Evolutionary conservation across 345 rosid species (phyloP), one percentile per base, ranked within the genome.

Genomic region (Citrus unshiu): DNA sequence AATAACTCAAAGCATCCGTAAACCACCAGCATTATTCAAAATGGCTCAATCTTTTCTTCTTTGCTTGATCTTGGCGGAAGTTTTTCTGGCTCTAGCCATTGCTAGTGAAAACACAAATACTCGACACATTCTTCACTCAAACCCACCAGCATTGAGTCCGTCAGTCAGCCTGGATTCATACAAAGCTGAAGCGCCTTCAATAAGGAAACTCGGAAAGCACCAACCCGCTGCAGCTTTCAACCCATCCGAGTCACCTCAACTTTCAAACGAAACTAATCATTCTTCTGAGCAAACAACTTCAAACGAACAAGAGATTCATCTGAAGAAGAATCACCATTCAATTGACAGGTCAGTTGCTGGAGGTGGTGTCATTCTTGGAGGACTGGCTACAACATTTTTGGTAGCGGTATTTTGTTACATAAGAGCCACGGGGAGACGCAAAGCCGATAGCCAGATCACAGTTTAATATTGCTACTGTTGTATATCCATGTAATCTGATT

Each of bases 311-410:
- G 63, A 25, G 21, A 56, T 73, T 62, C 80, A 70, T 35, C 61
- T 79, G 51, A 58, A 43, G 32, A 81, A 77, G 78, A 88, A 82
- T 79, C 91, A 86, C 19, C 88, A 79, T n/a, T 80, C 89, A 12
- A 72, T 34, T 70, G 95, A 95, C 58, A 89, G 81, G 72, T 95
- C 97, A 3, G 85, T 92, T 7, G 98, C 92, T 12, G 98, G 95
- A 0, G 97, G 97, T 3, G 97, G 97, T 22, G 91, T 93, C 37
- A 90, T 95, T 25, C 89, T 93, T 1, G 97, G 94, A 0, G 90
- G 93, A 14, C 93, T 95, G 30, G 98, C 91, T 13, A 86, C 91
- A 14, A 83, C 89, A 4, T 95, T 95, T 78, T 69, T 91, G 78
- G 94, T 88, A 74, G 90, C 85, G 5, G 84, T 93, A 79, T 86